Base-by-base conservation (phyloP, 371 early-diverging fungal genomes). In the Mucor velutinosus region DNA sequence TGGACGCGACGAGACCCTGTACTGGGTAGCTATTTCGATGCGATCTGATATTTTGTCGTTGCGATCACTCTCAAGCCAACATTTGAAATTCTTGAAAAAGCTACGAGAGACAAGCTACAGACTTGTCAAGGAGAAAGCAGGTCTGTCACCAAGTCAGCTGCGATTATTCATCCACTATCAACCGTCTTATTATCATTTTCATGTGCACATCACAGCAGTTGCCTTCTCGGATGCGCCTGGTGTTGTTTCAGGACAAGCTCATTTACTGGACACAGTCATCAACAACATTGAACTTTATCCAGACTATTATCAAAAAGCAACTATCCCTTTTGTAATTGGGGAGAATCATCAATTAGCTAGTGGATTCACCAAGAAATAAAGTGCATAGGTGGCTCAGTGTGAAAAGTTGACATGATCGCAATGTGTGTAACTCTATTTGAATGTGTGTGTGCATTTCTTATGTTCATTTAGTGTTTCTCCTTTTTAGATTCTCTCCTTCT, bases 101-200 rank as follows among this genome's bases (percentile, higher is more conserved):
- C 76, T 95, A 15, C 81, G 86, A 8, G 64, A 76, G 7, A 84
- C 80, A 33, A 77, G 86, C 12, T 69, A 75, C 11, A 49, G 65
- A 1, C 69, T 87, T 19, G 89, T 87, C 0, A 74, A 79, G 21
- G 76, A 82, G 45, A 82, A 79, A 17, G 86, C 78, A 65, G 72
- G 77, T 3, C 49, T 84, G 11, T 66, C 69, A 3, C 60, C 79
- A 0, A 75, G 87, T 53, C 82, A 92, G 58, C 74, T 95, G 15
- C 81, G 92, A 25, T 65, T 94, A 27, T 95, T 90, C 74, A 73
- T 95, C 10, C 95, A 95, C 75, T 95, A 95, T 73, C 93, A 90
- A 63, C 95, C 95, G 1, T 89, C 91, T 6, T 95, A 95, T 72
- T 95, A 92, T 64, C 92, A 92, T 62, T 88, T 93, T 43, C 95